These are phyloP conservation scores for Quercus tomentella DNA, from an alignment of 331 rosid genomes.

Conservation along the genomic window DNA sequence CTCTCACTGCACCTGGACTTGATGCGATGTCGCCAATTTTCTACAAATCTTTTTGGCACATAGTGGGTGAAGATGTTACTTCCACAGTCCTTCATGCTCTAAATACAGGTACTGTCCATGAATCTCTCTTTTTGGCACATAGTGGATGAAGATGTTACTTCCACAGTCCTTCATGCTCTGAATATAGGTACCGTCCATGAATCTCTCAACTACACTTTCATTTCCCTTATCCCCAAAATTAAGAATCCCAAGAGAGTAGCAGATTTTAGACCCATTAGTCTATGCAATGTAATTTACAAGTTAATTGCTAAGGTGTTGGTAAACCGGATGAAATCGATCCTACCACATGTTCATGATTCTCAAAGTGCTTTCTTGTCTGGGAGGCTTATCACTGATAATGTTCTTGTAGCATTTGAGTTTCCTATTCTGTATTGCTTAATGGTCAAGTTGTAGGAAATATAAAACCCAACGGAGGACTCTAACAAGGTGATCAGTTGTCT, in stretches of 20 bases:
- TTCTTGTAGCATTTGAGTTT: background rate
- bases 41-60: background rate
- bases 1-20: background rate
- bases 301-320: background rate
- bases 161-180: no score
- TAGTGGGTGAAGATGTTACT: no score
- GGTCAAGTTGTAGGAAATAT: no score
- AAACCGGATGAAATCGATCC: background rate
- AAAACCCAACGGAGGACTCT: no score
- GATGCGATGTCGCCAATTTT: background rate
- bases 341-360: no score
- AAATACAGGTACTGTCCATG: no score
- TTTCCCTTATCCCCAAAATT: background rate
- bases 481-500: no score
- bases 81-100: no score
- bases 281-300: background rate
- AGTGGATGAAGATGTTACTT: no score
- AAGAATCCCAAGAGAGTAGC: background rate
- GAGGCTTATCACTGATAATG: background rate
- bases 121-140: no score
- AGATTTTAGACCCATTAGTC: background rate
- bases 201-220: background rate
- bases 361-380: background rate
- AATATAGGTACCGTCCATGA: no score
- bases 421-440: no score